A percentile compares a stretch with the other conserved stretches of the same genome.
Evolutionary conservation across 148 eudicot species (phyloP).

Genomic region (Chenopodium berlandieri): DNA sequence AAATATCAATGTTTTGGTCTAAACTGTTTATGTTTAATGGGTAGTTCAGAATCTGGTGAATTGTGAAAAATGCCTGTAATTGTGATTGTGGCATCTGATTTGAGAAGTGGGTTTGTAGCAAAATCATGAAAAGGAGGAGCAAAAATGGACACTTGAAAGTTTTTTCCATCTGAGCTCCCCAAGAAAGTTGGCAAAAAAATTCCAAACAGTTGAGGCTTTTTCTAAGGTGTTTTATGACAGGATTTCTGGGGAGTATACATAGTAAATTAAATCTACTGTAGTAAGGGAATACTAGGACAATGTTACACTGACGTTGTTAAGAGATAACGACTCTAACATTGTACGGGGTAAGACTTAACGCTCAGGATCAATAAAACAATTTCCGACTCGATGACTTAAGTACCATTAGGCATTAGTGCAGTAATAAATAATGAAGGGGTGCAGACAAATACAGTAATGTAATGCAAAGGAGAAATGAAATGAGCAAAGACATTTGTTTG

Average conservation of each 20-base stretch:
- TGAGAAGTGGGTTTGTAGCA: constrained; percentile 33
- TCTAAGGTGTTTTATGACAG: neutral
- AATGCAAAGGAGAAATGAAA: neutral
- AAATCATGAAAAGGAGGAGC: constrained; percentile 16
- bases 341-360: too few species aligned
- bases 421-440: neutral
- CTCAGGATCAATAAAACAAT: too few species aligned
- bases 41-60: constrained; percentile 52
- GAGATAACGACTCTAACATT: neutral
- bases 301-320: too few species aligned
- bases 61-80: constrained; percentile 39
- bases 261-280: neutral
- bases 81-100: constrained; percentile 49
- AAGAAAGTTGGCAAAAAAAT: neutral
- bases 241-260: neutral
- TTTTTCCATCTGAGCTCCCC: constrained; percentile 29
- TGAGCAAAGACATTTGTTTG: constrained; percentile 15
- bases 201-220: neutral
- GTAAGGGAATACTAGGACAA: neutral
- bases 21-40: constrained; percentile 40
- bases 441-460: constrained; percentile 15
- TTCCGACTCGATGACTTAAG: neutral
- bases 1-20: constrained; percentile 44
- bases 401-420: neutral
- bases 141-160: constrained; percentile 5